These are phyloP conservation scores for Picochlorum sp. DNA, from an alignment of 139 green algal genomes.

Conservation along the genomic window DNA sequence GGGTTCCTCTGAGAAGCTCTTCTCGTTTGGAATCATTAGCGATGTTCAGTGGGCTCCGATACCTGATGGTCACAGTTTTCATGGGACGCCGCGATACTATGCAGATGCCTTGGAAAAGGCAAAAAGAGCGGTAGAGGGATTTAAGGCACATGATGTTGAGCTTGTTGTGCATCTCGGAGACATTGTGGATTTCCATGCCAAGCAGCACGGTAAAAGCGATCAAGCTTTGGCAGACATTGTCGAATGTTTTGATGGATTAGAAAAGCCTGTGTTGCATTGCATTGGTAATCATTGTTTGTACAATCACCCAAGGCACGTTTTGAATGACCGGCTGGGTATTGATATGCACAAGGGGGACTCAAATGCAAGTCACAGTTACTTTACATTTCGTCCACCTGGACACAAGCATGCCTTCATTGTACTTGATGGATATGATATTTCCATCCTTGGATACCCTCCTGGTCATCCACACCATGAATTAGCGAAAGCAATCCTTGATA, in stretches of 20 bases:
- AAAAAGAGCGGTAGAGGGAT: slow-evolving; percentile 24
- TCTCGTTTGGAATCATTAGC: slow-evolving; percentile 37
- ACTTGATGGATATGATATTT: slow-evolving; percentile 72
- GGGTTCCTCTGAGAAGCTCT: too few species aligned
- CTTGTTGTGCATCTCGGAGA: slow-evolving; percentile 58
- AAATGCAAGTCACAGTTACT: slow-evolving; percentile 38
- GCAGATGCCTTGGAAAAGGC: slow-evolving; percentile 34
- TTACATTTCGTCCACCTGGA: slow-evolving; percentile 30
- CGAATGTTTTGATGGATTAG: slow-evolving; percentile 32
- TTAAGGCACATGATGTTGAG: slow-evolving; percentile 15
- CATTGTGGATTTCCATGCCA: slow-evolving; percentile 35
- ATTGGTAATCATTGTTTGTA: slow-evolving; percentile 73
- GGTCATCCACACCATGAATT: slow-evolving; percentile 43
- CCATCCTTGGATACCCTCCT: slow-evolving; percentile 37
- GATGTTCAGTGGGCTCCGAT: slow-evolving; percentile 75
- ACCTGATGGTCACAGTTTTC: slow-evolving; percentile 55
- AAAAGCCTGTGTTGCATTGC: slow-evolving; percentile 42
- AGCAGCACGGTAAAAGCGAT: slow-evolving; percentile 5
- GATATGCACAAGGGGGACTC: not conserved
- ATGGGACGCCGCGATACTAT: slow-evolving; percentile 65
- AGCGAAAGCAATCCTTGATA: slow-evolving; percentile 35
- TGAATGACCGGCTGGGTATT: slow-evolving; percentile 23
- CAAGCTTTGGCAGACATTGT: slow-evolving; percentile 37
- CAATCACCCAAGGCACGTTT: slow-evolving; percentile 45
- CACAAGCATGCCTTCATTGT: slow-evolving; percentile 56